These are phyloP conservation scores for Myriosclerotinia curreyana DNA, from an alignment of 2,329 filamentous ascomycete species.

Conservation along the genomic window DNA sequence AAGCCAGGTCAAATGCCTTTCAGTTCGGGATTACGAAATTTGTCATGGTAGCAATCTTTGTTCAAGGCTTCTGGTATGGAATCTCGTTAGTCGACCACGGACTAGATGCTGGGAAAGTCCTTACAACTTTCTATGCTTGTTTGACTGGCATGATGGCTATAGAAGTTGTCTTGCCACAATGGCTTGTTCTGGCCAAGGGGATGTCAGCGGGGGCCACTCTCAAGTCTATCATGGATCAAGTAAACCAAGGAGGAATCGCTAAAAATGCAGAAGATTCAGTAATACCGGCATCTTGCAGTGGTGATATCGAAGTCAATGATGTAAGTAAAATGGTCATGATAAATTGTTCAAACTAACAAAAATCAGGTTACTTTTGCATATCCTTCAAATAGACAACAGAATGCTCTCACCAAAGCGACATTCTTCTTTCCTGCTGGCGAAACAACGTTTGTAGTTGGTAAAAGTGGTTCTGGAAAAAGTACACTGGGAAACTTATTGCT, in stretches of 20 bases:
- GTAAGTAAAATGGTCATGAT: slow-evolving; percentile 46
- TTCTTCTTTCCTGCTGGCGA: slow-evolving; percentile 71
- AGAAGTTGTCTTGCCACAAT: slow-evolving; percentile 70
- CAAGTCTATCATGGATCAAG: slow-evolving; percentile 44
- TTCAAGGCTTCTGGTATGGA: slow-evolving; percentile 88
- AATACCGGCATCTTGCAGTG: slow-evolving; percentile 50
- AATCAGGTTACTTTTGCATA: slow-evolving; percentile 77
- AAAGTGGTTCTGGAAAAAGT: slow-evolving; percentile 89
- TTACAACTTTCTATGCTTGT: slow-evolving; percentile 84
- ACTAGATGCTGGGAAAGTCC: slow-evolving; percentile 60
- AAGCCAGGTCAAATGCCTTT: slow-evolving; percentile 64
- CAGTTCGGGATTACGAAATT: slow-evolving; percentile 74
- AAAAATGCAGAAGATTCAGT: slow-evolving; percentile 38
- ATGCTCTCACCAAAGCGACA: slow-evolving; percentile 58
- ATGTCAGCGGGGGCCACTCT: slow-evolving; percentile 68
- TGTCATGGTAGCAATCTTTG: slow-evolving; percentile 74
- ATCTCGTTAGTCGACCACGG: slow-evolving; percentile 61
- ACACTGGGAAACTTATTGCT: slow-evolving; percentile 79
- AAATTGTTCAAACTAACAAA: slow-evolving; percentile 19
- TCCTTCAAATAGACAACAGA: slow-evolving; percentile 61
- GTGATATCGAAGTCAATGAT: slow-evolving; percentile 66
- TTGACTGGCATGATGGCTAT: slow-evolving; percentile 73
- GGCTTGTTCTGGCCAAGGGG: slow-evolving; percentile 75
- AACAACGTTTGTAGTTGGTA: slow-evolving; percentile 77
- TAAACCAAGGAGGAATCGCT: slow-evolving; percentile 33